Evolutionary conservation across 164 flowering plant species (phyloP).

Genomic region (Vitis rotundifolia): DNA sequence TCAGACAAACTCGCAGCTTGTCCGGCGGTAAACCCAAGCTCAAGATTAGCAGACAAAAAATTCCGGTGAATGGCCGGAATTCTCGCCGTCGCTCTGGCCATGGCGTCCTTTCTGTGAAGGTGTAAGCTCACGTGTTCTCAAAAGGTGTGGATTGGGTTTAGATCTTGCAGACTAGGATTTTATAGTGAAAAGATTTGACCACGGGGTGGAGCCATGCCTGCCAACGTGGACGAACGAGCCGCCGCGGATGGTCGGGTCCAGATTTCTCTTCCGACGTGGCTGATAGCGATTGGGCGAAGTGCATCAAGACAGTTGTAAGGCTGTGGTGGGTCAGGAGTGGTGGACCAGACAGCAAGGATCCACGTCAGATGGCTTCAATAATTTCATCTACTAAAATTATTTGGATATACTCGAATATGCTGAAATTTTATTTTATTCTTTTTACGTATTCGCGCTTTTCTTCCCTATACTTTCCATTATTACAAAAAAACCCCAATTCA

Average conservation of each 20-base stretch:
- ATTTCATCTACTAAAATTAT: constrained; percentile 5
- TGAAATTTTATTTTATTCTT: not conserved
- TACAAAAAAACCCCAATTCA: no score
- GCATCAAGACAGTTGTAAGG: no score
- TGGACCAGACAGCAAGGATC: constrained; percentile 53
- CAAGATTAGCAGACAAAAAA: constrained; percentile 12
- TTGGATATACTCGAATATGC: constrained; percentile 53
- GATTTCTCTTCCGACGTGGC: not conserved
- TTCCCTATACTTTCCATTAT: no score
- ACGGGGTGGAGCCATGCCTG: no score
- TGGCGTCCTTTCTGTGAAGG: not conserved
- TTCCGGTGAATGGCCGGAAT: constrained; percentile 12
- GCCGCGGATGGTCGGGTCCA: no score
- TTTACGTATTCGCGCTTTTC: no score
- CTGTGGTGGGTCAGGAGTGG: no score
- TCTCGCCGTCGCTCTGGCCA: not conserved
- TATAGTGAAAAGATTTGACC: no score
- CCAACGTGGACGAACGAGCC: no score
- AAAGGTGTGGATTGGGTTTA: no score
- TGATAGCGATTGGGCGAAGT: not conserved
- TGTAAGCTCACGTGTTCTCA: no score
- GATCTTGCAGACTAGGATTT: no score
- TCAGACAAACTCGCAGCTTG: constrained; percentile 13
- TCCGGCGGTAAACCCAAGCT: constrained; percentile 10
- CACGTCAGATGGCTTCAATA: constrained; percentile 53